Evolutionary conservation across 2,329 filamentous ascomycete species (phyloP).

Genomic region (Cryphonectria nitschkei): DNA sequence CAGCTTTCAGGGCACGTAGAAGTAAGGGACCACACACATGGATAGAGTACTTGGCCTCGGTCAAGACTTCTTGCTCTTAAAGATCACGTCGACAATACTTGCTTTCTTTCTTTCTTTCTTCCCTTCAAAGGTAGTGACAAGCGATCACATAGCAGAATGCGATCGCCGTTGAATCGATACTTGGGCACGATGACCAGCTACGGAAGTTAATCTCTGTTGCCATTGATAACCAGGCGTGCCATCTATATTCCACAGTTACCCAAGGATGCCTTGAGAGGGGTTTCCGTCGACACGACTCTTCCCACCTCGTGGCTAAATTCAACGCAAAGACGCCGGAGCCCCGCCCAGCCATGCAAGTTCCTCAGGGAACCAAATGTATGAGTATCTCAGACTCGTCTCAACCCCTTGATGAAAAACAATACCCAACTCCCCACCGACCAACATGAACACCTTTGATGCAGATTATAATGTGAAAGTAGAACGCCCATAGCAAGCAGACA

Average conservation of each 20-base stretch:
- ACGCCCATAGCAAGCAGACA: background rate
- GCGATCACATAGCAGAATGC: background rate
- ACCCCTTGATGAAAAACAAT: background rate
- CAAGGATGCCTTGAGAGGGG: background rate
- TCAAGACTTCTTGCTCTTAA: background rate
- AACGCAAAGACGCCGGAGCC: background rate
- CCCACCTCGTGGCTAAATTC: background rate
- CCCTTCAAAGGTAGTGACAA: background rate
- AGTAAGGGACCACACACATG: background rate
- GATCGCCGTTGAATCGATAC: background rate
- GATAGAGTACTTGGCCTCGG: background rate
- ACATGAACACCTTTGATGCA: conserved; percentile 4
- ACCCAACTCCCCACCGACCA: background rate
- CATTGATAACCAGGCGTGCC: background rate
- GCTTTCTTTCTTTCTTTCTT: too few species aligned
- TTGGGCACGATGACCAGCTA: background rate
- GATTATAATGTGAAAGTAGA: background rate
- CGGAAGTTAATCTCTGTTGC: background rate
- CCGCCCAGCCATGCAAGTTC: background rate
- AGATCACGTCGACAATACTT: background rate
- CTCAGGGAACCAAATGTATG: background rate
- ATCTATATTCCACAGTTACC: background rate
- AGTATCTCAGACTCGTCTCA: background rate
- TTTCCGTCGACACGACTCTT: background rate
- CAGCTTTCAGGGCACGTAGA: background rate